These are phyloP conservation scores for Juncus inflexus DNA, from an alignment of 176 grass and related monocot species.

Conservation along the genomic window DNA sequence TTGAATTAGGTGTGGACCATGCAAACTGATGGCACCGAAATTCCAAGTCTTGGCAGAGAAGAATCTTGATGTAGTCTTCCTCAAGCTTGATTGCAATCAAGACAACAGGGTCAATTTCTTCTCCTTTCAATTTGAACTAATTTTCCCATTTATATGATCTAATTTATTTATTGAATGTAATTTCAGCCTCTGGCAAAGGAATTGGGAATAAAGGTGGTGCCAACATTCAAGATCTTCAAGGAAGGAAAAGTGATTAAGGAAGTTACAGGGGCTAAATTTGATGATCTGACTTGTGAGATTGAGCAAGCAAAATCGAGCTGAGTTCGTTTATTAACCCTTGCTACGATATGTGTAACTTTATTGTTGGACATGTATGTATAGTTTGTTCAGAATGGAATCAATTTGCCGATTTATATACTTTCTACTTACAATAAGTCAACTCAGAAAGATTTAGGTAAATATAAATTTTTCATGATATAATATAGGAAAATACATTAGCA, in stretches of 20 bases:
- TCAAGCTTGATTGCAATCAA: conserved; percentile 96
- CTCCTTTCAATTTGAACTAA: conserved; percentile 6
- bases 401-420: too few relatives aligned
- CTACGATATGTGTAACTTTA: too few relatives aligned
- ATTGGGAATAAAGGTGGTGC: conserved; percentile 74
- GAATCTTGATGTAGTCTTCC: conserved; percentile 72
- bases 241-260: conserved; percentile 77
- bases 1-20: conserved; percentile 77
- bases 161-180: not conserved
- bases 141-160: not conserved
- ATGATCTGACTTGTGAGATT: conserved; percentile 58
- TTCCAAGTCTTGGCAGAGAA: conserved; percentile 86
- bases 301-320: conserved; percentile 58
- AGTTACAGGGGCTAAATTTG: conserved; percentile 80
- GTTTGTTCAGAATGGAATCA: too few relatives aligned
- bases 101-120: conserved; percentile 61
- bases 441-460: too few relatives aligned
- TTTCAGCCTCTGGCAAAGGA: conserved; percentile 79
- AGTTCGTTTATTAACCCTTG: not conserved
- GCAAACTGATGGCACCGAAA: conserved; percentile 84
- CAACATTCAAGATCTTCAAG: conserved; percentile 95
- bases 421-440: too few relatives aligned
- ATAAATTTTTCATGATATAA: too few relatives aligned
- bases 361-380: too few relatives aligned
- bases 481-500: too few relatives aligned